Conservation (phyloP, 208 protist genomes). For the Giardia duodenalis region DNA sequence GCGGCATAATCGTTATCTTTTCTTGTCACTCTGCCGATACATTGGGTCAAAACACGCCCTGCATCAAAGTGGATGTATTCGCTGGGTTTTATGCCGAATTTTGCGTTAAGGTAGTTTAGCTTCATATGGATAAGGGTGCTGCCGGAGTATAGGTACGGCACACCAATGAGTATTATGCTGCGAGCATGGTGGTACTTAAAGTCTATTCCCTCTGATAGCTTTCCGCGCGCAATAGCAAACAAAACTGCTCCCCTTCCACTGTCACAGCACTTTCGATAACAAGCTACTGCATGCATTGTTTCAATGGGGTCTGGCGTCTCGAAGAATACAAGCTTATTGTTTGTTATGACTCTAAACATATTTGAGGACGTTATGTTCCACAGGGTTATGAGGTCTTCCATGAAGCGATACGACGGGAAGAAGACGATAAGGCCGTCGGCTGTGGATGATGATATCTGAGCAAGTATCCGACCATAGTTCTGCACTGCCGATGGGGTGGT, state of each 20-base stretch:
- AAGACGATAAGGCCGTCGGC: neutral
- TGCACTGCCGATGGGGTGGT: neutral
- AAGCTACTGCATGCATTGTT: neutral
- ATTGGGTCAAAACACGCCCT: neutral
- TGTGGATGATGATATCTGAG: neutral
- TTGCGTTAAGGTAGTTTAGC: neutral
- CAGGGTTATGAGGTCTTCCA: neutral
- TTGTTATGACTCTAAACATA: neutral
- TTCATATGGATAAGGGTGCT: neutral
- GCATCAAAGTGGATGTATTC: neutral
- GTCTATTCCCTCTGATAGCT: conserved; percentile 1
- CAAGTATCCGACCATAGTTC: neutral
- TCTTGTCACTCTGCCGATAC: neutral
- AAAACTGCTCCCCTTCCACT: neutral
- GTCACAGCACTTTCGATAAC: neutral
- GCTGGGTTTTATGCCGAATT: neutral
- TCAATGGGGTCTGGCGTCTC: neutral
- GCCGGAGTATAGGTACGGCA: neutral
- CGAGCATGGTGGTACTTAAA: neutral
- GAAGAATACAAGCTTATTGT: neutral
- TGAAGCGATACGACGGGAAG: neutral
- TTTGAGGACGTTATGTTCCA: neutral
- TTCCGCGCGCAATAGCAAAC: neutral
- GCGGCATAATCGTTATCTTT: neutral
- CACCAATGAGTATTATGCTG: neutral